A percentile compares a stretch with the other conserved stretches of the same genome.
These are phyloP conservation scores for Chlamydomonas sphaeroides DNA, from an alignment of 139 green algal species.

Conservation along the genomic window DNA sequence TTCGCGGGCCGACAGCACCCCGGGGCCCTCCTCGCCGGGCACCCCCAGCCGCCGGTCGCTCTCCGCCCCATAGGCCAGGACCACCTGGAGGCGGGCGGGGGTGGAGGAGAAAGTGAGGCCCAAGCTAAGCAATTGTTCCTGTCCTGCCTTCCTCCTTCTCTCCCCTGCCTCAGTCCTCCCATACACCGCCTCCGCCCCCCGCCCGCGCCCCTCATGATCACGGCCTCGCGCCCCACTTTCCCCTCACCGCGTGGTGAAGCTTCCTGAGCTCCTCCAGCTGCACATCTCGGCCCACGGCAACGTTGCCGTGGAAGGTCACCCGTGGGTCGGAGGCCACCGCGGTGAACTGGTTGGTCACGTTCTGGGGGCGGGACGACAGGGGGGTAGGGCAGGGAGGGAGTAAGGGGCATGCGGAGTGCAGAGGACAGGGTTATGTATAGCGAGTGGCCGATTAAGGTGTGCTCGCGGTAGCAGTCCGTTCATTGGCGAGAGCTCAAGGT, in stretches of 20 bases:
- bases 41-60: conserved; percentile 83
- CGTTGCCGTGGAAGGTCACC: conserved; percentile 87
- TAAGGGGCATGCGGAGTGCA: too few species aligned
- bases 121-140: too few species aligned
- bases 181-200: too few species aligned
- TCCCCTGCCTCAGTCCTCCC: not conserved
- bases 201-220: too few species aligned
- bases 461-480: too few species aligned
- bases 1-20: conserved; percentile 86
- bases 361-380: conserved; percentile 65
- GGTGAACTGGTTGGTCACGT: conserved; percentile 92
- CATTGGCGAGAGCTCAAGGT: too few species aligned
- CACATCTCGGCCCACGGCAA: conserved; percentile 74
- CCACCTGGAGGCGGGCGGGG: conserved; percentile 63
- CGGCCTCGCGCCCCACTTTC: not conserved
- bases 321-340: conserved; percentile 61
- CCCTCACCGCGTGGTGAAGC: conserved; percentile 81
- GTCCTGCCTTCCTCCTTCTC: not conserved
- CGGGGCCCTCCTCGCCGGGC: conserved; percentile 75
- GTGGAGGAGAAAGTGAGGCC: not conserved
- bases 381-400: too few species aligned
- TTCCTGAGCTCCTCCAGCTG: conserved; percentile 72
- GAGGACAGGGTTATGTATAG: too few species aligned
- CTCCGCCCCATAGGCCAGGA: conserved; percentile 93
- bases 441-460: too few species aligned